Percentiles rank a stretch among this genome's conserved stretches.
Conservation (phyloP, 139 green algal species). For the Limnomonas spitsbergensis region DNA sequence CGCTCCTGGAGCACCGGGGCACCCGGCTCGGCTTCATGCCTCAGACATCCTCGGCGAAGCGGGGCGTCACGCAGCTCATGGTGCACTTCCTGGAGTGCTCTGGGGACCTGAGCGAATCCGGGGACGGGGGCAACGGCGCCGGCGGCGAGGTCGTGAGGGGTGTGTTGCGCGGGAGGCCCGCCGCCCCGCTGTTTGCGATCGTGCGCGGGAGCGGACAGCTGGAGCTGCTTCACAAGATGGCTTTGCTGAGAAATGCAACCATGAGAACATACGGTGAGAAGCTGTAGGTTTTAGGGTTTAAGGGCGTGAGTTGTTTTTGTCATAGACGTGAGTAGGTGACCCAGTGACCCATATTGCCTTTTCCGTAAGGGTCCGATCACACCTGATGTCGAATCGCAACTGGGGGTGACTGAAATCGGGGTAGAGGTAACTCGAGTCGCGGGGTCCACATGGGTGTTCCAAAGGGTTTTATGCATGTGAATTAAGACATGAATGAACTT, state of each 20-base stretch:
- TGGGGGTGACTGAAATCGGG: not conserved
- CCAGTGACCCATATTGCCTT: too few species aligned
- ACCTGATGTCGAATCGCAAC: not conserved
- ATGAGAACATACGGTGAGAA: not conserved
- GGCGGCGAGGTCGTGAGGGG: not conserved
- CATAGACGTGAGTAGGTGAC: not conserved
- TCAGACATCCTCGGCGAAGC: not conserved
- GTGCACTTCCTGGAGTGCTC: slow-evolving; percentile 1
- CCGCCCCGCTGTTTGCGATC: not conserved
- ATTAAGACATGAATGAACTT: too few species aligned
- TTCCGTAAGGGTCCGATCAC: not conserved
- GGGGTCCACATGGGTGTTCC: not conserved
- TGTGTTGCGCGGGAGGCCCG: not conserved
- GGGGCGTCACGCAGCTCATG: not conserved
- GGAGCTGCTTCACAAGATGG: not conserved
- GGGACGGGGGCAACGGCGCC: too few species aligned
- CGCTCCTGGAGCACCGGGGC: not conserved
- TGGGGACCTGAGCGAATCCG: too few species aligned
- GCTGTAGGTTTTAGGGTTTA: not conserved
- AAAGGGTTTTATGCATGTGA: too few species aligned
- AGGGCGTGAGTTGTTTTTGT: not conserved
- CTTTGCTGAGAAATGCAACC: not conserved
- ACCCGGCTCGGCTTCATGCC: not conserved
- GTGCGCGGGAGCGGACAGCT: not conserved
- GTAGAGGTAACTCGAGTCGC: not conserved